Percentiles rank a stretch among this genome's conserved stretches.
Conservation (phyloP, 2,329 filamentous ascomycete genomes). For the Fusarium oxysporum region DNA sequence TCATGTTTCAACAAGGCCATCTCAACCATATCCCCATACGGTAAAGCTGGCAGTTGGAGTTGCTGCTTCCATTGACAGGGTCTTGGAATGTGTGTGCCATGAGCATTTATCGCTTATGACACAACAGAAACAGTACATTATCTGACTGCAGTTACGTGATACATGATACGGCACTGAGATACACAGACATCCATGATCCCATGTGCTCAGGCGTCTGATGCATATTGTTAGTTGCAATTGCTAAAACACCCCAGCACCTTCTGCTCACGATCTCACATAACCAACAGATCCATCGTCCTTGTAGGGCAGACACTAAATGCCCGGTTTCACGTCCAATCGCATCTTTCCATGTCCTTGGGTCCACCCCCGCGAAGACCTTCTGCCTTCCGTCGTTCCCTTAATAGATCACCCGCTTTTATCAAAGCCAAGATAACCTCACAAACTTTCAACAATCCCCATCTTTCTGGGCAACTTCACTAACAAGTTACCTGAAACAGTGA, state of each 20-base stretch:
- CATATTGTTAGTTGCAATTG: background rate
- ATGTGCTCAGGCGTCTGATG: background rate
- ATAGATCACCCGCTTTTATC: background rate
- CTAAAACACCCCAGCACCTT: background rate
- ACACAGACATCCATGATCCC: background rate
- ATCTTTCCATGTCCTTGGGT: constrained; percentile 6
- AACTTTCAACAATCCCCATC: constrained; percentile 18
- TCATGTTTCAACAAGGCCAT: background rate
- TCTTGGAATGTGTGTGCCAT: background rate
- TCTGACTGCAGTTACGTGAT: background rate
- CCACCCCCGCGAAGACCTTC: constrained; percentile 19
- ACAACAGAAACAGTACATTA: background rate
- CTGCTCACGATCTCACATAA: background rate
- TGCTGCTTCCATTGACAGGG: background rate
- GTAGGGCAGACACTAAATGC: constrained; percentile 1
- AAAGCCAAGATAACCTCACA: constrained; percentile 21
- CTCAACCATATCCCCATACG: background rate
- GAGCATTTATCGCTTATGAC: background rate
- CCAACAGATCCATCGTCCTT: background rate
- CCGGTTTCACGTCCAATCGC: constrained; percentile 15
- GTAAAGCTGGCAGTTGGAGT: background rate
- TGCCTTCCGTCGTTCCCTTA: background rate
- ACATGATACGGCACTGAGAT: background rate
- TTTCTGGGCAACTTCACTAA: background rate
- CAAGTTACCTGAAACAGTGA: constrained; percentile 34